Evolutionary conservation across 805 yeast species (phyloP), one percentile per base, ranked within the genome.

Genomic region (Kodamaea nitidulidarum): DNA sequence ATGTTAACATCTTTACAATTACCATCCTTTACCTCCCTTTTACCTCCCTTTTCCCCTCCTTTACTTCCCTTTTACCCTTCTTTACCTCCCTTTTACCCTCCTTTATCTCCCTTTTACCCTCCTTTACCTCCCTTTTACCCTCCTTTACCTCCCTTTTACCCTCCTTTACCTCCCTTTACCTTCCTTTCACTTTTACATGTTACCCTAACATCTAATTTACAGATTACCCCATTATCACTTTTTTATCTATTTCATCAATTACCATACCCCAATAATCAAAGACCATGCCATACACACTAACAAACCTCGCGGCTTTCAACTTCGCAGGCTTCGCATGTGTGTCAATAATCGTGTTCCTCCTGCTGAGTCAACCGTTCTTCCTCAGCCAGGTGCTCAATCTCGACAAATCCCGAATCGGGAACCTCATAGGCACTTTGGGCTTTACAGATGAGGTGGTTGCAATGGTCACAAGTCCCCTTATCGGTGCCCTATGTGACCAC

Each of bases 401-500:
- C 16, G 32, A 43, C 12, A 51, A 50, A 31, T 47, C 43, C n/a
- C 52, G 56, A 18, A 50, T 66, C 26, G 73, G 72, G 0, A 39
- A 48, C 18, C 43, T 58, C 18, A 58, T 65, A 9, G 73, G 73
- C 2, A 44, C 52, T 6, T 45, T 67, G 30, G 71, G 71, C 1
- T 71, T 79, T 30, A 72, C 70, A 12, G 88, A 82, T 53, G 88
- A 83, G 52, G 42, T 81, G 7, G 58, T 76, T 0, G 67, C 78
- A 4, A 71, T 82, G 36, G 34, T 67, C 0, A 48, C 70, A 12
- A 72, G 84, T 9, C 88, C 90, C 0, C 56, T 81, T 15, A 60
- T 81, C 45, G 91, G 90, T 3, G 74, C 82, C 0, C 50, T 78
- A 18, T 70, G 78, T 46, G 90, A 83, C 51, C 71, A 73, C 47